A percentile compares a stretch with the other conserved stretches of the same genome.
Evolutionary conservation across 805 yeast species (phyloP).

Genomic region (Metschnikowia continentalis): DNA sequence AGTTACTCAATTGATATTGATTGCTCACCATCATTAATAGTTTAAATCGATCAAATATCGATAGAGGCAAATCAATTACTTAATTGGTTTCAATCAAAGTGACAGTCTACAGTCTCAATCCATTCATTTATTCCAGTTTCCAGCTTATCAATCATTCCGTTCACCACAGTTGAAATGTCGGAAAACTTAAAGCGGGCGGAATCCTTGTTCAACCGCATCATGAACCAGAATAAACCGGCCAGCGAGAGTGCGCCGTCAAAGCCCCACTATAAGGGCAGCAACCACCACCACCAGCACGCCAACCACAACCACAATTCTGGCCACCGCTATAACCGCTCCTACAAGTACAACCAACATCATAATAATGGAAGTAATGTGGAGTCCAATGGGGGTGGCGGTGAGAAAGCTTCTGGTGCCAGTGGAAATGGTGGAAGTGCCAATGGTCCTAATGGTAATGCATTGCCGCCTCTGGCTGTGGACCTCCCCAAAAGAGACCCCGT

Average conservation of each 20-base stretch:
- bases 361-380: background rate
- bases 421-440: background rate
- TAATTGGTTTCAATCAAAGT: too few species aligned
- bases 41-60: too few species aligned
- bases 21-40: too few species aligned
- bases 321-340: slow-evolving; percentile 8
- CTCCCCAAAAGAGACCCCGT: slow-evolving; percentile 36
- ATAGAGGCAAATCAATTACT: too few species aligned
- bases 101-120: too few species aligned
- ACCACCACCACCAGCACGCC: slow-evolving; percentile 3
- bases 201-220: slow-evolving; percentile 42
- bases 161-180: slow-evolving; percentile 25
- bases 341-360: slow-evolving; percentile 7
- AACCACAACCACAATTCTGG: slow-evolving; percentile 3
- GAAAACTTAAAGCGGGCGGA: slow-evolving; percentile 46
- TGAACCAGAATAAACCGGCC: slow-evolving; percentile 32
- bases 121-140: too few species aligned
- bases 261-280: slow-evolving; percentile 5
- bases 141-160: background rate
- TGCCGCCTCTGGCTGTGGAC: slow-evolving; percentile 13
- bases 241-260: slow-evolving; percentile 2
- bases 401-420: background rate
- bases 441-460: background rate
- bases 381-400: too few species aligned
- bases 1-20: too few species aligned